Conservation (phyloP, 1,139 yeast species). For the Saccharomyces hybrid region DNA sequence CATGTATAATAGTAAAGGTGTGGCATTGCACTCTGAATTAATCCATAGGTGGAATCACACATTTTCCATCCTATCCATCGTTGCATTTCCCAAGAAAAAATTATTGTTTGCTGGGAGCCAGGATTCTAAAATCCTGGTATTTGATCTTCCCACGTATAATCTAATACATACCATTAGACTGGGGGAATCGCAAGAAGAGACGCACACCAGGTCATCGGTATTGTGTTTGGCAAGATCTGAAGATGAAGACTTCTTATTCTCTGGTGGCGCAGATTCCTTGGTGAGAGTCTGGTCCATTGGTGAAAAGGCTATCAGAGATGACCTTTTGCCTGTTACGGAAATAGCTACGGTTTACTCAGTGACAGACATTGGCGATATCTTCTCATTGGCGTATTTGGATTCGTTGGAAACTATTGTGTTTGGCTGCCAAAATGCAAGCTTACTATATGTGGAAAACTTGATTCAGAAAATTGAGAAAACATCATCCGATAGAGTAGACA, state of each 20-base stretch:
- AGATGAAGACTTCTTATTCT: constrained; percentile 57
- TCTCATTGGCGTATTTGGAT: constrained; percentile 69
- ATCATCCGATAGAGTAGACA: constrained; percentile 9
- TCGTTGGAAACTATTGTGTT: constrained; percentile 55
- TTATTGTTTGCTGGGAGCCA: constrained; percentile 88
- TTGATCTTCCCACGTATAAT: constrained; percentile 59
- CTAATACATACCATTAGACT: constrained; percentile 22
- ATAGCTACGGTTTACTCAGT: constrained; percentile 70
- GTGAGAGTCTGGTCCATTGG: constrained; percentile 74
- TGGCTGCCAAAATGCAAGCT: constrained; percentile 89
- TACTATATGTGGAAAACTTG: constrained; percentile 55
- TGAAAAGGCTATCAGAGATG: constrained; percentile 12
- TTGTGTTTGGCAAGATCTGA: constrained; percentile 53
- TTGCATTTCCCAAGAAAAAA: constrained; percentile 51
- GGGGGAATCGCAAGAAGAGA: constrained; percentile 22
- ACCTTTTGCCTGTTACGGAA: constrained; percentile 31
- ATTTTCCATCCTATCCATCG: constrained; percentile 68
- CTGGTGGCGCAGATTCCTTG: constrained; percentile 86
- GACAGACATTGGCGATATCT: constrained; percentile 88
- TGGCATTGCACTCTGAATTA: constrained; percentile 19
- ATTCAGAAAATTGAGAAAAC: constrained; percentile 20
- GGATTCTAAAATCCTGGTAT: constrained; percentile 70
- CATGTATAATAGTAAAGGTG: not conserved
- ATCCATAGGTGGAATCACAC: constrained; percentile 73
- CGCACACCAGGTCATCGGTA: constrained; percentile 59